A percentile compares a stretch with the other conserved stretches of the same genome.
These are phyloP conservation scores for Sistotremastrum suecicum DNA, from an alignment of 768 basidiomycete species.

Conservation along the genomic window DNA sequence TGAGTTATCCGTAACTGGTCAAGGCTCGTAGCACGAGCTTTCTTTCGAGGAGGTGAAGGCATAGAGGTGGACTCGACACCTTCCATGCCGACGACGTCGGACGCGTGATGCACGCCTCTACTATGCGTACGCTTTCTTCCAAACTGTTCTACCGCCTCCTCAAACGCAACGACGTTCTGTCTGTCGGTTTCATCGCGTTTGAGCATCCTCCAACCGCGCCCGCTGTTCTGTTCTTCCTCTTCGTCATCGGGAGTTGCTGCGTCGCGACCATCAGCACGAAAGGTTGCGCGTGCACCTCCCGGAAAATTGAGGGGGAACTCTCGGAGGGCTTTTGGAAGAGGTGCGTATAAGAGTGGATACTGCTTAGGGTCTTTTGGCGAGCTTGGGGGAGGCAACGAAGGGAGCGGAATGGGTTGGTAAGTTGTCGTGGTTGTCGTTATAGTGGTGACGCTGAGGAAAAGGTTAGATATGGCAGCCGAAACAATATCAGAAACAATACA, in stretches of 20 bases:
- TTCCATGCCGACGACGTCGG: constrained; percentile 36
- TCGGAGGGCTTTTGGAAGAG: constrained; percentile 57
- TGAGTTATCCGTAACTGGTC: constrained; percentile 33
- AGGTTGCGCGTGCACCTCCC: constrained; percentile 66
- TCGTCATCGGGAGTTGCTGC: constrained; percentile 57
- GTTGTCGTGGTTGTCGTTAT: constrained; percentile 86
- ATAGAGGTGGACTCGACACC: constrained; percentile 49
- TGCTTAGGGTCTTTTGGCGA: constrained; percentile 66
- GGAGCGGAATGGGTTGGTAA: constrained; percentile 78
- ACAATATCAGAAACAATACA: constrained; percentile 14
- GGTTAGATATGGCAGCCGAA: constrained; percentile 9
- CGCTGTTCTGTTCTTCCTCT: constrained; percentile 50
- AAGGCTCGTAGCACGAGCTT: constrained; percentile 46
- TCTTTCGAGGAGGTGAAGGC: constrained; percentile 60
- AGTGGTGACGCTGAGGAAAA: constrained; percentile 55
- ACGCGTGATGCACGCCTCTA: background rate
- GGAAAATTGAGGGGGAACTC: constrained; percentile 71
- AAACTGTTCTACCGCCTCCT: constrained; percentile 74
- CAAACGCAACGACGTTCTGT: constrained; percentile 43
- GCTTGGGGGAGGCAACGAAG: constrained; percentile 53
- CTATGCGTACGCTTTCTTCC: constrained; percentile 43
- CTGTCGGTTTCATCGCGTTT: constrained; percentile 47
- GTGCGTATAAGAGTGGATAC: constrained; percentile 66
- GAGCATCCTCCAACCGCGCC: constrained; percentile 65
- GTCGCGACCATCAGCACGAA: constrained; percentile 47